phyloP scores from a whole-genome alignment of 176 grass and related monocot species.

The Oryza meridionalis region DNA sequence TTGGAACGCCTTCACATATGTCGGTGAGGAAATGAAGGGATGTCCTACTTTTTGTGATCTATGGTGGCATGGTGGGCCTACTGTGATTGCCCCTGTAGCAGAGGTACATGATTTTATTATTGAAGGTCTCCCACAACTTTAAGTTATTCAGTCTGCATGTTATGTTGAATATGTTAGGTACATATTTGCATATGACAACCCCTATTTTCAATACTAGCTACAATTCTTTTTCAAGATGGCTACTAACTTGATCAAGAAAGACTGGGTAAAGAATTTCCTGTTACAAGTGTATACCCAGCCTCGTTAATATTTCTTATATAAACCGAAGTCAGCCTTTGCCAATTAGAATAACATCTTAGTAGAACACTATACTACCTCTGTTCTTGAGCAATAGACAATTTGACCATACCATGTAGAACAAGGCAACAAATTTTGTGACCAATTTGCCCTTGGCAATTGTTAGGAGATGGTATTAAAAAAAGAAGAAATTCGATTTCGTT shows the following conservation, averaged over 20 bases:
- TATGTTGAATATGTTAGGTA: constrained; percentile 59
- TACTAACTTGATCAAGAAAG: constrained; percentile 10
- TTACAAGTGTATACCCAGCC: constrained; percentile 24
- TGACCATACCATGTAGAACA: too few relatives aligned
- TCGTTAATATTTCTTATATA: background rate
- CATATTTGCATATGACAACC: constrained; percentile 15
- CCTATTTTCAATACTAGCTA: constrained; percentile 36
- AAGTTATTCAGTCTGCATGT: constrained; percentile 51
- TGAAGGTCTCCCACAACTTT: constrained; percentile 50
- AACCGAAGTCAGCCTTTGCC: background rate
- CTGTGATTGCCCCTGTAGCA: constrained; percentile 66
- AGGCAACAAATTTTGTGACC: too few relatives aligned
- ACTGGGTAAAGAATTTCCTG: constrained; percentile 3
- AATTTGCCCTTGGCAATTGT: too few relatives aligned
- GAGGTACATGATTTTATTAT: constrained; percentile 70
- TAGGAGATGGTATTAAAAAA: too few relatives aligned
- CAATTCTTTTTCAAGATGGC: constrained; percentile 28
- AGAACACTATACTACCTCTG: background rate
- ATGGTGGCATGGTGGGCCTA: constrained; percentile 58
- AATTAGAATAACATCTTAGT: constrained; percentile 10
- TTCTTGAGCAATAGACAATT: too few relatives aligned
- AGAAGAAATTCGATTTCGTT: too few relatives aligned
- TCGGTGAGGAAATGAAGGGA: constrained; percentile 56
- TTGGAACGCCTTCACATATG: constrained; percentile 45
- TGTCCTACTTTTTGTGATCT: constrained; percentile 64